Evolutionary conservation across 2,329 filamentous ascomycete species (phyloP).

Genomic region (Fusarium paranaense): DNA sequence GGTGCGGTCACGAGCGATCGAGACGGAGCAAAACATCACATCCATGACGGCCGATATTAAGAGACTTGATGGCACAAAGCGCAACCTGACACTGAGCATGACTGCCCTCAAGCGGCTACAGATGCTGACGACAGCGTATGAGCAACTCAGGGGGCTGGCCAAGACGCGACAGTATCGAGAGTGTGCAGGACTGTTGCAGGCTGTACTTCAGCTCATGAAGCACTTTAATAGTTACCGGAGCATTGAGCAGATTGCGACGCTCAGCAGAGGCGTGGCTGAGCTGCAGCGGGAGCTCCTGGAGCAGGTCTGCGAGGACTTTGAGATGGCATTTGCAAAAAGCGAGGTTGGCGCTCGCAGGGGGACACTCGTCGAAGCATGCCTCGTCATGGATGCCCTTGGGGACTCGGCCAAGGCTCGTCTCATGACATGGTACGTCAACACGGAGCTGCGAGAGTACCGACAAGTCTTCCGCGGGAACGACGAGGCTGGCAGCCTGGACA

Average conservation of each 20-base stretch:
- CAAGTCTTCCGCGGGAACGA: conserved; percentile 97
- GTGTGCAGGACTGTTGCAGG: conserved; percentile 92
- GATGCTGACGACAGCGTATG: conserved; percentile 99
- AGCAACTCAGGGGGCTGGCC: conserved; percentile 86
- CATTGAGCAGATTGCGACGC: conserved; percentile 95
- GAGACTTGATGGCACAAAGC: conserved; percentile 94
- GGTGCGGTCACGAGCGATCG: conserved; percentile 86
- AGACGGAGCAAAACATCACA: conserved; percentile 95
- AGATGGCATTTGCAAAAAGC: conserved; percentile 90
- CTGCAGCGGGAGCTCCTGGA: conserved; percentile 92
- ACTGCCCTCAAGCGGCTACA: conserved; percentile 96
- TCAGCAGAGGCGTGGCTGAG: conserved; percentile 93
- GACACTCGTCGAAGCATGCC: conserved; percentile 85
- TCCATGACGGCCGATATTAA: conserved; percentile 99
- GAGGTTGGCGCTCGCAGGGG: conserved; percentile 78
- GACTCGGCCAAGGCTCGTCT: conserved; percentile 85
- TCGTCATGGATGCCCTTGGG: conserved; percentile 94
- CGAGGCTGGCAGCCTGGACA: conserved; percentile 95
- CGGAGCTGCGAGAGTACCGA: conserved; percentile 92
- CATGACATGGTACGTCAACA: conserved; percentile 98
- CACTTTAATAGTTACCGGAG: conserved; percentile 98
- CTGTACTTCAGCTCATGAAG: conserved; percentile 96
- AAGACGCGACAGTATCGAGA: conserved; percentile 92
- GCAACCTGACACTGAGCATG: conserved; percentile 96
- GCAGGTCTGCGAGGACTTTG: conserved; percentile 99